Evolutionary conservation across 805 yeast species (phyloP).

Genomic region (Candida peoriensis): DNA sequence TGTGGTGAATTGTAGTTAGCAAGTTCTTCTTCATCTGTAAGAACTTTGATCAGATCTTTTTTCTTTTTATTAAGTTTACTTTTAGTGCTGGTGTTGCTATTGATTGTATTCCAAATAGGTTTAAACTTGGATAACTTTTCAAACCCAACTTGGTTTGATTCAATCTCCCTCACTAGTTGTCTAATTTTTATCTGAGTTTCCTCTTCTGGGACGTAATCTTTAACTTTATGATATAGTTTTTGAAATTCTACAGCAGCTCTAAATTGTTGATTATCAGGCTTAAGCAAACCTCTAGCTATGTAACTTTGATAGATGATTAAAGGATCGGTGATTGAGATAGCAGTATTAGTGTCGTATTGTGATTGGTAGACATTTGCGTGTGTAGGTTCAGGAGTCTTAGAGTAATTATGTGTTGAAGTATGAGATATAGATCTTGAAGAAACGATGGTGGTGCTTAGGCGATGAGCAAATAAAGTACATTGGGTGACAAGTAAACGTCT

Average conservation of each 20-base stretch:
- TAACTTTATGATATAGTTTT: conserved; percentile 49
- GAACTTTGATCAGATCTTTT: conserved; percentile 40
- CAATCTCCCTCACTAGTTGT: conserved; percentile 29
- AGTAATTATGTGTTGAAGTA: background rate
- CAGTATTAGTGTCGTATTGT: conserved; percentile 14
- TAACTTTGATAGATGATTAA: conserved; percentile 48
- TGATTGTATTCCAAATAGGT: conserved; percentile 3
- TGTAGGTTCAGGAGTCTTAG: background rate
- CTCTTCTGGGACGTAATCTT: conserved; percentile 48
- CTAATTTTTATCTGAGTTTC: conserved; percentile 17
- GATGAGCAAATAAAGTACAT: no score
- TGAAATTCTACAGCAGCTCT: conserved; percentile 60
- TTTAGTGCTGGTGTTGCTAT: conserved; percentile 1
- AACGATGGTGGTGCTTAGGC: no score
- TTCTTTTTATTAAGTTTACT: conserved; percentile 8
- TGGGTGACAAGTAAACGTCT: no score
- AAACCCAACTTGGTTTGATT: conserved; percentile 9
- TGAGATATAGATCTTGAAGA: no score
- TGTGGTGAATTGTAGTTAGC: conserved; percentile 52
- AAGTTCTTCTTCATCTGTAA: conserved; percentile 60
- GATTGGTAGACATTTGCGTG: background rate
- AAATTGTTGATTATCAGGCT: conserved; percentile 54
- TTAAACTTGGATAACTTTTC: conserved; percentile 5
- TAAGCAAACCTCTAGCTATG: conserved; percentile 44
- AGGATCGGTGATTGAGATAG: conserved; percentile 61